Percentiles rank a stretch among this genome's conserved stretches.
Evolutionary conservation across 2,329 filamentous ascomycete genomes (phyloP).

Genomic region (Fusarium kyushuense): DNA sequence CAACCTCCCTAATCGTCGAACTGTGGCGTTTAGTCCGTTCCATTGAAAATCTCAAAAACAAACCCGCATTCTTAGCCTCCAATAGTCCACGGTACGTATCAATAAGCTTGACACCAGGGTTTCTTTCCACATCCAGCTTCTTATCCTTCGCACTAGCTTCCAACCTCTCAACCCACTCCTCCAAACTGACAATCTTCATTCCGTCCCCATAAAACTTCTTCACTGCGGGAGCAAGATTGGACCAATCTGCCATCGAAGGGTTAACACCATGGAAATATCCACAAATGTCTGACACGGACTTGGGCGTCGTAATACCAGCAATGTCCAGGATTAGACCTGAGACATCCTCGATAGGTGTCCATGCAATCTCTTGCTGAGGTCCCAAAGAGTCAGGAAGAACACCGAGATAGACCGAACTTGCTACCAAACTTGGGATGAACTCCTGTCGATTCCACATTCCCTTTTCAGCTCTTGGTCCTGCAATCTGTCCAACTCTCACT

Average conservation of each 20-base stretch:
- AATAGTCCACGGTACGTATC: neutral
- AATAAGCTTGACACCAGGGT: conserved; percentile 2
- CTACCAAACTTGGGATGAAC: conserved; percentile 10
- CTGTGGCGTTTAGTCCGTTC: conserved; percentile 6
- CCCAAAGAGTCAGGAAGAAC: neutral
- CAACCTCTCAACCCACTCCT: neutral
- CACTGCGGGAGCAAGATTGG: neutral
- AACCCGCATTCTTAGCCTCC: neutral
- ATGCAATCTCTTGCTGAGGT: neutral
- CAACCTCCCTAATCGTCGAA: neutral
- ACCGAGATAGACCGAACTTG: conserved; percentile 11
- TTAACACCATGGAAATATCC: conserved; percentile 24
- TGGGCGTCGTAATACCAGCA: neutral
- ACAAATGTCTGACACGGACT: neutral
- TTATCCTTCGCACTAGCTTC: neutral
- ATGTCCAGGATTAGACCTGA: neutral
- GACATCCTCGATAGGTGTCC: conserved; percentile 5
- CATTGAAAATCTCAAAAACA: neutral
- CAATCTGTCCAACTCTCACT: conserved; percentile 7
- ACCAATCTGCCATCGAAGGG: neutral
- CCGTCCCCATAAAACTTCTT: neutral
- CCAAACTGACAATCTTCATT: neutral
- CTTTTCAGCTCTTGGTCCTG: neutral
- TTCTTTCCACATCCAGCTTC: neutral
- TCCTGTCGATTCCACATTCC: conserved; percentile 18